Base-by-base conservation (phyloP, 225 moss, liverwort and hornwort species). In the Rhytidiadelphus loreus region DNA sequence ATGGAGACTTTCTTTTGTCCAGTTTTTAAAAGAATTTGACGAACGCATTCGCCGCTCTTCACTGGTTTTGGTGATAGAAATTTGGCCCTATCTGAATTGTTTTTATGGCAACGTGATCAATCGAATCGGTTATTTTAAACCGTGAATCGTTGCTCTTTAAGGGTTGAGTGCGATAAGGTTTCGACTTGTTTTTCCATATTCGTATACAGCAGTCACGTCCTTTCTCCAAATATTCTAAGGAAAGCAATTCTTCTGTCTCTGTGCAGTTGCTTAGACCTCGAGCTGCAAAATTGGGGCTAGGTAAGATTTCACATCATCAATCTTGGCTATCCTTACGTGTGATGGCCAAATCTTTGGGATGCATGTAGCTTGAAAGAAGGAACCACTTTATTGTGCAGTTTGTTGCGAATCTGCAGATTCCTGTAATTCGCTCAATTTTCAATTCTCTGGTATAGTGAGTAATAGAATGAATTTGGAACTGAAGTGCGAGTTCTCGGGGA, bases 201-300 rank as follows among this genome's bases (percentile, higher is more conserved):
- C 61, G 68, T 44, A 24, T 58, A 24, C 55, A 82, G 70, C 60
- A 77, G 66, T 55, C 41, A 59, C 69, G 64, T 53, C 44, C 43
- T 25, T 63, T 85, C 39, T 87, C 33, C 41, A 53, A 53, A 50
- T 6, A 55, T 63, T 85, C 77, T 70, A 61, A 85, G 33, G 55
- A 80, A 52, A 32, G 20, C 24, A 72, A 41, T 85, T 80, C 35
- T 84, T 84, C 61, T 74, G 84, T 70, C 63, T 82, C 41, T 88
- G 56, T 93, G 96, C 95, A 97, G 96, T 92, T 98, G 88, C 86
- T 98, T 78, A 95, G 96, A 95, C 95, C 95, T 86, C 89, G 98
- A 90, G 92, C 92, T 90, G 94, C 96, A 66, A 98, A 98, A 88
- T 87, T 98, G 90, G 98, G 98, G 80, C 90, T 96, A 93, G 97